Conservation (phyloP, 345 rosid species). For the Brassica incana region DNA sequence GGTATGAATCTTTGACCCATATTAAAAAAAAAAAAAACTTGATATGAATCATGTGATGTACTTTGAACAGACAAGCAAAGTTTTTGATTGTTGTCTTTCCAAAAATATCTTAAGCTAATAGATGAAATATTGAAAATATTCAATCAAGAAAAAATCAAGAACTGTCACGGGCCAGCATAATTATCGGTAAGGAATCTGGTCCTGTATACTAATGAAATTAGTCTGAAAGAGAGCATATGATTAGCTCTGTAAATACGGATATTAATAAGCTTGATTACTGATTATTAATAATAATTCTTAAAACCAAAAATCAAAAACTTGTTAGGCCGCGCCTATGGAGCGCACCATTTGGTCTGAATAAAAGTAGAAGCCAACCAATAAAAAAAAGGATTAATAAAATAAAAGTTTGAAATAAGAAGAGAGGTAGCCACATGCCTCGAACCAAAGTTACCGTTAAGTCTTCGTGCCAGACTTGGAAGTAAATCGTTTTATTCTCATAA, state of each 20-base stretch:
- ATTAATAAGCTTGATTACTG: neutral
- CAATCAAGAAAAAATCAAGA: neutral
- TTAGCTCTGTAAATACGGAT: constrained; percentile 26
- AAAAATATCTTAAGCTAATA: neutral
- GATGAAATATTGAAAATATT: neutral
- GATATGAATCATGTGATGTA: neutral
- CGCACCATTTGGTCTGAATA: constrained; percentile 25
- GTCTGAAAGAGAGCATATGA: constrained; percentile 17
- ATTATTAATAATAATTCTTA: neutral
- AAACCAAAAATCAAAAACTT: neutral
- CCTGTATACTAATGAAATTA: constrained; percentile 12
- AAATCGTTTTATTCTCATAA: constrained; percentile 23
- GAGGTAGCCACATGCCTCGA: constrained; percentile 32
- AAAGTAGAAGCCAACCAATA: neutral
- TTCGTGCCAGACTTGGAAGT: constrained; percentile 18
- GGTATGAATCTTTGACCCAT: neutral
- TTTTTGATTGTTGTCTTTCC: neutral
- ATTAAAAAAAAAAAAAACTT: neutral
- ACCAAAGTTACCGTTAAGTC: constrained; percentile 40
- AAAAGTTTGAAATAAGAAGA: constrained; percentile 19
- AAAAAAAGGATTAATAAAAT: constrained; percentile 1
- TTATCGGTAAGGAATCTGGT: constrained; percentile 25
- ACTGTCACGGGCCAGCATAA: constrained; percentile 29
- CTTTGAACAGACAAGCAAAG: neutral
- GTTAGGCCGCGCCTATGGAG: constrained; percentile 36